phyloP scores from a whole-genome alignment of 2,329 filamentous ascomycete genomes.

The Pseudogymnoascus sp. region DNA sequence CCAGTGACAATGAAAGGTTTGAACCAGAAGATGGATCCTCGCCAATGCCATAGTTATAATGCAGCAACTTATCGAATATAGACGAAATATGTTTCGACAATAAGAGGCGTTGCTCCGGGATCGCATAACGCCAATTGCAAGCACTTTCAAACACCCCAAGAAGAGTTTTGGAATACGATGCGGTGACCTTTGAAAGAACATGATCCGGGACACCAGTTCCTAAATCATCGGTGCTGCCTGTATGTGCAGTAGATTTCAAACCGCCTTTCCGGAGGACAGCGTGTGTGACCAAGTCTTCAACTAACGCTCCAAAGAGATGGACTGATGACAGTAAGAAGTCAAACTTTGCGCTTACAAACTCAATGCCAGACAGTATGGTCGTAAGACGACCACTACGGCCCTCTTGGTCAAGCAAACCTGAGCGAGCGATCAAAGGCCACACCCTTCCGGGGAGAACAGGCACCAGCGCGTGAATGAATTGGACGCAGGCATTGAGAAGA shows the following conservation, averaged over 20 bases:
- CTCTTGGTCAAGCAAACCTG: conserved; percentile 68
- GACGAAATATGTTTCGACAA: conserved; percentile 61
- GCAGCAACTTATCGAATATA: conserved; percentile 63
- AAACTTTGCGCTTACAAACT: conserved; percentile 69
- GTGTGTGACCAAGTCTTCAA: conserved; percentile 66
- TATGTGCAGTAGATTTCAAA: conserved; percentile 40
- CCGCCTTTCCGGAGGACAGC: conserved; percentile 57
- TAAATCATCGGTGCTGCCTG: conserved; percentile 42
- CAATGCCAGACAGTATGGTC: conserved; percentile 71
- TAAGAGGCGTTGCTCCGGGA: conserved; percentile 57
- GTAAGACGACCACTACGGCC: conserved; percentile 69
- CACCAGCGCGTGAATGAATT: conserved; percentile 69
- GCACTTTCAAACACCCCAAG: conserved; percentile 82
- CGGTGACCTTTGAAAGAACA: conserved; percentile 61
- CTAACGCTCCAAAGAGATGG: conserved; percentile 63
- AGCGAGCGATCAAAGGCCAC: conserved; percentile 83
- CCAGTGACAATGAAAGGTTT: conserved; percentile 43
- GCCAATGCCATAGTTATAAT: conserved; percentile 68
- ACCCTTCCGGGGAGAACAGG: conserved; percentile 70
- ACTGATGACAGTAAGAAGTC: conserved; percentile 69
- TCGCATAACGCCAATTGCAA: conserved; percentile 74
- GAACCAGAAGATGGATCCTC: conserved; percentile 40
- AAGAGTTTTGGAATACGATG: conserved; percentile 65
- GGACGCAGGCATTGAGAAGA: conserved; percentile 61
- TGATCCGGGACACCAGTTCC: conserved; percentile 72